Evolutionary conservation across 2,329 filamentous ascomycete genomes (phyloP).

Genomic region (Paecilomyces formosus): DNA sequence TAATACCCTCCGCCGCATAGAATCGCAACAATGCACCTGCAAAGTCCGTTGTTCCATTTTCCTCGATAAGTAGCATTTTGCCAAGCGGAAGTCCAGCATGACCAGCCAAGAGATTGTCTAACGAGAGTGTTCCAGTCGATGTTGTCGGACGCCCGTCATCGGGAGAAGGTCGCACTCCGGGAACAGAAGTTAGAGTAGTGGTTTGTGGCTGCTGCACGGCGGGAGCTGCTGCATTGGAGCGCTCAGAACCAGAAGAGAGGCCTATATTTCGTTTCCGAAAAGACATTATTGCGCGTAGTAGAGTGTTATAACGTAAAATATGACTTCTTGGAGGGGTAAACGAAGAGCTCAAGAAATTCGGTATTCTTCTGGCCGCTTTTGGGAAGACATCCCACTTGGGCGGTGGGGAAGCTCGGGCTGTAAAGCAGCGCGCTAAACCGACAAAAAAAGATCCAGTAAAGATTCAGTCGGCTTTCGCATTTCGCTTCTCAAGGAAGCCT

Average conservation of each 20-base stretch:
- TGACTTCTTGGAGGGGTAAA: neutral
- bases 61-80: slow-evolving; percentile 71
- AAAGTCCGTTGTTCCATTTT: slow-evolving; percentile 91
- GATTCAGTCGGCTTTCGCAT: slow-evolving; percentile 16
- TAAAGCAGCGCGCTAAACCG: slow-evolving; percentile 11
- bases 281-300: slow-evolving; percentile 43
- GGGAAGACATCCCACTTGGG: neutral
- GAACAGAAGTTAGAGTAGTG: slow-evolving; percentile 21
- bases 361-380: neutral
- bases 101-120: slow-evolving; percentile 78
- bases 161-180: slow-evolving; percentile 72
- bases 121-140: slow-evolving; percentile 79
- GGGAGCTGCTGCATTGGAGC: slow-evolving; percentile 22
- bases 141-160: slow-evolving; percentile 81
- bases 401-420: slow-evolving; percentile 12
- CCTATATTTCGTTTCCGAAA: slow-evolving; percentile 62
- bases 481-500: slow-evolving; percentile 5
- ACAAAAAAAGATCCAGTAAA: slow-evolving; percentile 24
- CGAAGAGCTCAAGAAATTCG: neutral
- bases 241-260: slow-evolving; percentile 36
- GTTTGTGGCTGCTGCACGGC: slow-evolving; percentile 17
- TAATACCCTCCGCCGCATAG: slow-evolving; percentile 85
- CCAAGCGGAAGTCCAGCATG: slow-evolving; percentile 81
- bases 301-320: neutral
- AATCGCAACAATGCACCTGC: slow-evolving; percentile 75